These are phyloP conservation scores for Chytridium lagenaria DNA, from an alignment of 371 early-diverging fungal genomes.

Conservation along the genomic window DNA sequence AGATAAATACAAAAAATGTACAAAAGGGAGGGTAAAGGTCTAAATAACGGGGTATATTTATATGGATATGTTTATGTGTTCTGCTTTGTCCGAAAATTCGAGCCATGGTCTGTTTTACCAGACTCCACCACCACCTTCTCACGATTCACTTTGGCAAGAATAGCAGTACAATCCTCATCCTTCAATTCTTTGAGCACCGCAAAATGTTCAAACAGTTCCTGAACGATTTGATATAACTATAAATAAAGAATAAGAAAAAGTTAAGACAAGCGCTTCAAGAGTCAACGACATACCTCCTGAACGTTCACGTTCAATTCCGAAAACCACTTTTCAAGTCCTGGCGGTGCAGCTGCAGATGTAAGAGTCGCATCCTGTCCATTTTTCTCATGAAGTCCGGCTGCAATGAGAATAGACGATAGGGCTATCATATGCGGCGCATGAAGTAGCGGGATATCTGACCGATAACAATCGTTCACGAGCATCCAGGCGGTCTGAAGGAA, in stretches of 20 bases:
- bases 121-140: no score
- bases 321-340: not conserved
- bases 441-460: constrained; percentile 76
- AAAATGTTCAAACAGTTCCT: constrained; percentile 10
- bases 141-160: not conserved
- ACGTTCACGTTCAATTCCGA: not conserved
- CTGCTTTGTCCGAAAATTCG: no score
- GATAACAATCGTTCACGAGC: constrained; percentile 83
- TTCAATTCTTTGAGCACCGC: not conserved
- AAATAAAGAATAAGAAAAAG: not conserved
- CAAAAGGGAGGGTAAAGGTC: no score
- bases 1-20: no score
- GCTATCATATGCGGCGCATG: constrained; percentile 91
- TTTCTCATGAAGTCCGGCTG: not conserved
- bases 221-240: not conserved
- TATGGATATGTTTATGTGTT: no score
- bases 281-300: not conserved
- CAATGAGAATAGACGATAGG: constrained; percentile 60
- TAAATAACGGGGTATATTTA: no score
- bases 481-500: constrained; percentile 62
- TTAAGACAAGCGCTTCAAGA: not conserved
- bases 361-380: not conserved
- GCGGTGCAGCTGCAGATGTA: not conserved
- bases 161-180: not conserved
- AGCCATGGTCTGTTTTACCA: no score